phyloP scores from a whole-genome alignment of 2,329 filamentous ascomycete genomes.

The Xylaria sp. region DNA sequence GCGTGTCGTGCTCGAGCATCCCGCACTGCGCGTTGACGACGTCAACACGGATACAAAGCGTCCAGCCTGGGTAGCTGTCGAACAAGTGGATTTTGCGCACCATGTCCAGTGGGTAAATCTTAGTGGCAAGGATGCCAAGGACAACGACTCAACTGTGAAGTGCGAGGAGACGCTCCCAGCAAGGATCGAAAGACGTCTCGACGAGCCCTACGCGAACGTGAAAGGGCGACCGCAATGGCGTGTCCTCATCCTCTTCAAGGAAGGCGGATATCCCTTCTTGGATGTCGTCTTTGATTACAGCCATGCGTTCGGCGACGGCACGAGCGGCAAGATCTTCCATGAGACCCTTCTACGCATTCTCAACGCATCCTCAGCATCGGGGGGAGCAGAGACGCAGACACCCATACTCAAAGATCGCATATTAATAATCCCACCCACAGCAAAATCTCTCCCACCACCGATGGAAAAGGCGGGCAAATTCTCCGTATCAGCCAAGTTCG shows the following conservation, averaged over 20 bases:
- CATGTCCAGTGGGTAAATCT: slow-evolving; percentile 42
- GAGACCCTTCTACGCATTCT: slow-evolving; percentile 46
- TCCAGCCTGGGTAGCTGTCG: slow-evolving; percentile 38
- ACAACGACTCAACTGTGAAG: not conserved
- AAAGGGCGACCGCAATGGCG: slow-evolving; percentile 39
- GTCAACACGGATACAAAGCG: slow-evolving; percentile 34
- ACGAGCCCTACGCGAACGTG: slow-evolving; percentile 31
- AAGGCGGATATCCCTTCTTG: not conserved
- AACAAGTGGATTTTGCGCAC: slow-evolving; percentile 36
- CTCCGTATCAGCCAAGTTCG: slow-evolving; percentile 33
- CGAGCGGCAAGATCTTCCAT: slow-evolving; percentile 43
- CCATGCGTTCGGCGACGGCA: slow-evolving; percentile 41
- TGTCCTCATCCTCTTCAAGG: slow-evolving; percentile 34
- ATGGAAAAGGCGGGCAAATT: slow-evolving; percentile 38
- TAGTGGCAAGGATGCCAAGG: not conserved
- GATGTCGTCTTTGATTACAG: slow-evolving; percentile 42
- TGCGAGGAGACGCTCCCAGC: slow-evolving; percentile 21
- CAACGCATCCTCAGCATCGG: slow-evolving; percentile 37
- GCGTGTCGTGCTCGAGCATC: slow-evolving; percentile 37
- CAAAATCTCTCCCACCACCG: slow-evolving; percentile 29
- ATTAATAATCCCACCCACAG: slow-evolving; percentile 43
- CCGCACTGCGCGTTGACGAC: slow-evolving; percentile 39
- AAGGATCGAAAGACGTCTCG: slow-evolving; percentile 33
- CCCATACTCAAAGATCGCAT: slow-evolving; percentile 40
- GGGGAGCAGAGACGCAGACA: slow-evolving; percentile 33